Evolutionary conservation across 2,329 filamentous ascomycete species (phyloP), one percentile per base, ranked within the genome.

Genomic region (Geosmithia putterillii): DNA sequence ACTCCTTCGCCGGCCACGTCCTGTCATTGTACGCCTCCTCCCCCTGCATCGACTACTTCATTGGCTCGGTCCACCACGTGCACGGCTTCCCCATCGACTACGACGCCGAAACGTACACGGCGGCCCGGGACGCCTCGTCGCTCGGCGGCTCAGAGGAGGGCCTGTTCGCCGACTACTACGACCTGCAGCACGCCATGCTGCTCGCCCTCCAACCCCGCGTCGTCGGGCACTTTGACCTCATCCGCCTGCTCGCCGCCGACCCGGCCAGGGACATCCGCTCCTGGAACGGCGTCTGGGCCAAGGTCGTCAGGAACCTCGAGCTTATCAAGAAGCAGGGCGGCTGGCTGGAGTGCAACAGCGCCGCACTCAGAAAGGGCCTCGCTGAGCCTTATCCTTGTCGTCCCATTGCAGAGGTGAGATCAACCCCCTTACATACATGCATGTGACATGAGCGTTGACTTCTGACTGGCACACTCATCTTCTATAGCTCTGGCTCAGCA

Each of bases 201-300:
- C 61, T 64, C 43, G 69, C 74, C 7, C 62, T 95, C 49, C 67
- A 68, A 51, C 92, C 92, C 25, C 76, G 76, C 7, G 73, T 98
- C 12, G 82, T 98, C 4, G 92, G 89, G 0, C 92, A 98, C 64
- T 94, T 98, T 58, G 92, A 98, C 63, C 75, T 98, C 18, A 83
- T 96, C 44, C 72, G 90, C 12, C 65, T 98, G 49, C 71, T 92
- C 58, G 88, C 84, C 52, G 73, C 78, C 45, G 70, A 83, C 18
- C 81, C 83, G 0, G 74, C 74, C 41, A 61, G 73, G 35, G 77
- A 80, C 49, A 68, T 87, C 45, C 65, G 66, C 35, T 57, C 57
- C 40, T 79, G 77, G 70, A 55, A 60, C 8, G 60, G 67, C 3
- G 84, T 95, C 0, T 96, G 90, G 90, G 62, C 70, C 42, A 77